These are phyloP conservation scores for Curvularia hawaiiensis DNA, from an alignment of 2,329 filamentous ascomycete genomes.

Conservation along the genomic window DNA sequence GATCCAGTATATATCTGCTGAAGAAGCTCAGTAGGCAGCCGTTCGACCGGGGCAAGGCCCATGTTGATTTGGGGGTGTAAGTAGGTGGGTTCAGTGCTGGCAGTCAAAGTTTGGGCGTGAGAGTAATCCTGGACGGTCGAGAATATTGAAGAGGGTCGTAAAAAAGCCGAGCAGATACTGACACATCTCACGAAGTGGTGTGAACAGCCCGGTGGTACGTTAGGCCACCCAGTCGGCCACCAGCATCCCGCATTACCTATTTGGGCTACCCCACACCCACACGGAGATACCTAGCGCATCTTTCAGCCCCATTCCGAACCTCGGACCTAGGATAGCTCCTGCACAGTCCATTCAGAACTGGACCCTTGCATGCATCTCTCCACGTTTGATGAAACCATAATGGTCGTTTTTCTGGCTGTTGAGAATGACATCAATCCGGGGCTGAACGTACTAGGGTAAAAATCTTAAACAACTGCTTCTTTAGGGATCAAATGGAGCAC, in stretches of 20 bases:
- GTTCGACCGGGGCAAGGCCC: slow-evolving; percentile 47
- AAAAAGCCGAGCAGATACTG: neutral
- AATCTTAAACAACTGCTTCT: too few species aligned
- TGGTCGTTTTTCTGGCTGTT: too few species aligned
- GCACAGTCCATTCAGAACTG: neutral
- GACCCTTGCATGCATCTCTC: neutral
- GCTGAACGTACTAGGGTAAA: too few species aligned
- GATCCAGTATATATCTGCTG: slow-evolving; percentile 58
- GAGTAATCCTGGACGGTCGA: neutral
- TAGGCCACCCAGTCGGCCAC: neutral
- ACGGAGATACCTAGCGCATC: neutral
- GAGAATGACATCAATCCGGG: too few species aligned
- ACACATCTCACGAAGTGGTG: neutral
- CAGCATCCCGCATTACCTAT: neutral
- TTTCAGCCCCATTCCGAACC: neutral
- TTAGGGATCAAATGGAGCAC: too few species aligned
- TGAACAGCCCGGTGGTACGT: slow-evolving; percentile 1
- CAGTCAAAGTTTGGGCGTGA: neutral
- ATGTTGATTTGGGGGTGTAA: slow-evolving; percentile 10
- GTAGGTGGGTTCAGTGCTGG: neutral
- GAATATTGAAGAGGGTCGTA: too few species aligned
- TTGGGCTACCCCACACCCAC: neutral
- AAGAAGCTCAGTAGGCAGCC: slow-evolving; percentile 57
- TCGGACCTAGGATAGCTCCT: neutral
- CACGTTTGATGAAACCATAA: neutral